Evolutionary conservation across 1,284 basidiomycete species (phyloP).

Genomic region (Mycosarcoma mackinlayi): DNA sequence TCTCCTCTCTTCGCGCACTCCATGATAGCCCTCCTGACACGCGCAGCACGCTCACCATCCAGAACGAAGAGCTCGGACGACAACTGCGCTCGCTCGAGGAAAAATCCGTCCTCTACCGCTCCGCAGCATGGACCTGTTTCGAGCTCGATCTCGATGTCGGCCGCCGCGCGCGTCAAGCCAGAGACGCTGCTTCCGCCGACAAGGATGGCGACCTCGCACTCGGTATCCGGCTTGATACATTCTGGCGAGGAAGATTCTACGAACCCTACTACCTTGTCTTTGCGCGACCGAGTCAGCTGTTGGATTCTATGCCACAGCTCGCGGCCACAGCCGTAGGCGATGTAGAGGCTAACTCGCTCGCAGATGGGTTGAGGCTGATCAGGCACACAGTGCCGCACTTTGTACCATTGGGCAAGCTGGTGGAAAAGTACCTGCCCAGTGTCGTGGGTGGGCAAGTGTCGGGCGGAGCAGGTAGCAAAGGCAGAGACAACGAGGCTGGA

Average conservation of each 20-base stretch:
- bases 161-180: constrained; percentile 34
- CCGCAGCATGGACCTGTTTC: constrained; percentile 53
- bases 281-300: constrained; percentile 40
- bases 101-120: constrained; percentile 46
- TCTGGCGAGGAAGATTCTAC: constrained; percentile 49
- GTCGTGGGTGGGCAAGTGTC: constrained; percentile 24
- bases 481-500: constrained; percentile 35
- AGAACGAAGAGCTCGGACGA: constrained; percentile 30
- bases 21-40: constrained; percentile 7
- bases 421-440: constrained; percentile 44
- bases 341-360: constrained; percentile 11
- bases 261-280: constrained; percentile 57
- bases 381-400: constrained; percentile 58
- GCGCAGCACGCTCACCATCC: constrained; percentile 6
- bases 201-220: constrained; percentile 44
- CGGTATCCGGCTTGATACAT: constrained; percentile 53
- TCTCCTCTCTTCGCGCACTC: constrained; percentile 27
- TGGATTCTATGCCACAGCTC: constrained; percentile 30
- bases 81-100: constrained; percentile 42
- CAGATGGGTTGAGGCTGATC: constrained; percentile 35
- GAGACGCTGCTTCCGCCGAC: constrained; percentile 20
- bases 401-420: constrained; percentile 41
- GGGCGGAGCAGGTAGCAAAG: constrained; percentile 24
- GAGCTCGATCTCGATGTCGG: constrained; percentile 57
- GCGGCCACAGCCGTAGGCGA: constrained; percentile 27